These are phyloP conservation scores for Cercospora sojina DNA, from an alignment of 2,329 filamentous ascomycete genomes.

Conservation along the genomic window DNA sequence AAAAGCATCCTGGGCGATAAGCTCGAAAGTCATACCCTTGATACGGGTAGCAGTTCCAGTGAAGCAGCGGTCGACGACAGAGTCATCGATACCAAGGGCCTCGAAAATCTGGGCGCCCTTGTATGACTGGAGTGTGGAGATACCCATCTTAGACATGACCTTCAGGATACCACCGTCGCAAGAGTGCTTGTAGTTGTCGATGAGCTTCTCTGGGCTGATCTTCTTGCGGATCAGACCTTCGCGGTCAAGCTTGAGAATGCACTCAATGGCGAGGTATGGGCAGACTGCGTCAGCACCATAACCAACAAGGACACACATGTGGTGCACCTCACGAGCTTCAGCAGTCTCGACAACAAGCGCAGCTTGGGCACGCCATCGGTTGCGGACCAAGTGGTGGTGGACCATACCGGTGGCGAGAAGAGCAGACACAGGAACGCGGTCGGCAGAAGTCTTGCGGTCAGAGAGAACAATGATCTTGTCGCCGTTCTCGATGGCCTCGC, in stretches of 20 bases:
- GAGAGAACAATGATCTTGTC: constrained; percentile 87
- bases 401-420: constrained; percentile 89
- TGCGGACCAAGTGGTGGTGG: constrained; percentile 90
- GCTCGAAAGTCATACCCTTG: constrained; percentile 87
- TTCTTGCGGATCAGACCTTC: constrained; percentile 92
- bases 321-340: constrained; percentile 94
- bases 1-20: constrained; percentile 91
- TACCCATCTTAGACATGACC: constrained; percentile 99
- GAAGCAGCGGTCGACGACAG: constrained; percentile 91
- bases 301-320: constrained; percentile 96
- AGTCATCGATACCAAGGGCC: constrained; percentile 87
- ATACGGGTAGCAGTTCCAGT: constrained; percentile 91
- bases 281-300: constrained; percentile 94
- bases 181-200: constrained; percentile 95
- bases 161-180: constrained; percentile 95
- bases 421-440: constrained; percentile 81
- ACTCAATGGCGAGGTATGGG: constrained; percentile 93
- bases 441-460: constrained; percentile 78
- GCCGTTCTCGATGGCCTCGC: constrained; percentile 75
- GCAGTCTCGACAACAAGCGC: constrained; percentile 88
- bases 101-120: constrained; percentile 99
- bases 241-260: constrained; percentile 92
- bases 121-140: constrained; percentile 92
- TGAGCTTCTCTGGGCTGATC: constrained; percentile 74
- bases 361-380: constrained; percentile 89